Percentiles rank a stretch among this genome's conserved stretches.
These are phyloP conservation scores for Myxozyma neotropica DNA, from an alignment of 805 yeast genomes.

Conservation along the genomic window DNA sequence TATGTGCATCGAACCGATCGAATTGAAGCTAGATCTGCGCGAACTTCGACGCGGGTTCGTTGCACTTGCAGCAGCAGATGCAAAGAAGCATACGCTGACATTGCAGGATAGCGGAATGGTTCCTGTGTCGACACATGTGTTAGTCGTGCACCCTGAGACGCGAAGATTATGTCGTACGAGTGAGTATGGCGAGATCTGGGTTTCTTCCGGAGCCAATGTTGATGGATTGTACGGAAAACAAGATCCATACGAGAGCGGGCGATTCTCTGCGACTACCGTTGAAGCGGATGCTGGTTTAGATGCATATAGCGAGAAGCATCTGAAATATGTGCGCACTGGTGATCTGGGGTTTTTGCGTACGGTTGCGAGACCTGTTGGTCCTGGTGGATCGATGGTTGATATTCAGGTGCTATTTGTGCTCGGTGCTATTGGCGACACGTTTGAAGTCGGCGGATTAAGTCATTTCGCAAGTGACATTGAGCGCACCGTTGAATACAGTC, in stretches of 20 bases:
- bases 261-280: constrained; percentile 63
- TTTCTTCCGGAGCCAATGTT: constrained; percentile 82
- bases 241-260: constrained; percentile 56
- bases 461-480: constrained; percentile 89
- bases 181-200: constrained; percentile 97
- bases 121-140: constrained; percentile 89
- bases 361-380: constrained; percentile 50
- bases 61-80: constrained; percentile 62
- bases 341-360: constrained; percentile 91
- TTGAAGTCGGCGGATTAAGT: constrained; percentile 87
- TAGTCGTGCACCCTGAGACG: constrained; percentile 95
- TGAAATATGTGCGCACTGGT: constrained; percentile 82
- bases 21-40: constrained; percentile 80
- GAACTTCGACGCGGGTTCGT: constrained; percentile 89
- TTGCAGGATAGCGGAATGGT: constrained; percentile 96
- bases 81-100: constrained; percentile 53
- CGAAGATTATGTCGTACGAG: constrained; percentile 75
- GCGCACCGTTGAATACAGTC: constrained; percentile 58
- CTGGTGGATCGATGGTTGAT: constrained; percentile 47
- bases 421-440: constrained; percentile 82
- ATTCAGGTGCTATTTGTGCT: constrained; percentile 82
- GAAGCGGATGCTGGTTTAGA: constrained; percentile 58
- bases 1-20: constrained; percentile 84
- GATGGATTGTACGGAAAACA: constrained; percentile 55
- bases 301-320: constrained; percentile 22